Conservation (phyloP, 2,329 filamentous ascomycete genomes). For the Paecilomyces sp. region DNA sequence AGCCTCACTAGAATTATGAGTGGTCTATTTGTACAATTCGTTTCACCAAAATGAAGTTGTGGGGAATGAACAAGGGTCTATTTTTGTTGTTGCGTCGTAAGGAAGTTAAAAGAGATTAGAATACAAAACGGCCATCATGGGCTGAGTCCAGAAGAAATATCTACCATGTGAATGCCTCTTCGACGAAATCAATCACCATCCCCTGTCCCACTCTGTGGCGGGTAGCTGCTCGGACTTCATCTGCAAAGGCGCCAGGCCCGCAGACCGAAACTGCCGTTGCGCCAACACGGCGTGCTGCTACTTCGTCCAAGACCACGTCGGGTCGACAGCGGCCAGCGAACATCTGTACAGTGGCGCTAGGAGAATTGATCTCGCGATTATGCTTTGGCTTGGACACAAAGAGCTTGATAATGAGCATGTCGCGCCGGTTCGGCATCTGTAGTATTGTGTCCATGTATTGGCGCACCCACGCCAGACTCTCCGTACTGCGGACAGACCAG, state of each 20-base stretch:
- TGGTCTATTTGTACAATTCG: no score
- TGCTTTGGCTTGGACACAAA: constrained; percentile 56
- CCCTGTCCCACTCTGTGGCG: constrained; percentile 45
- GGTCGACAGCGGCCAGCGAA: constrained; percentile 53
- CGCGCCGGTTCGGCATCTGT: constrained; percentile 50
- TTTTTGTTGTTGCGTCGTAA: background rate
- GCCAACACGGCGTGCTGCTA: constrained; percentile 48
- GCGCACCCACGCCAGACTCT: constrained; percentile 57
- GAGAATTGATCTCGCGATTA: constrained; percentile 47
- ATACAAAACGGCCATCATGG: background rate
- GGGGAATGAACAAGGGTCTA: background rate
- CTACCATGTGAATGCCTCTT: constrained; percentile 60
- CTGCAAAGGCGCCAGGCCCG: constrained; percentile 56
- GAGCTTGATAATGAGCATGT: constrained; percentile 53
- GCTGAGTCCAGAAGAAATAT: background rate
- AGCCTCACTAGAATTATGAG: no score
- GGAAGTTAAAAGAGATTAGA: background rate
- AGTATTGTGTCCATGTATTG: constrained; percentile 61
- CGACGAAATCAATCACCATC: constrained; percentile 54
- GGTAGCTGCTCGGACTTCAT: constrained; percentile 52
- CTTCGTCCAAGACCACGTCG: constrained; percentile 49
- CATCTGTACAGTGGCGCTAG: constrained; percentile 56
- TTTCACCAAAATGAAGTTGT: no score
- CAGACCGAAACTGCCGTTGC: constrained; percentile 57
- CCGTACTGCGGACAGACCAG: constrained; percentile 56